Base-by-base conservation (phyloP, 1,284 basidiomycete genomes). In the Psilocybe mexicana region DNA sequence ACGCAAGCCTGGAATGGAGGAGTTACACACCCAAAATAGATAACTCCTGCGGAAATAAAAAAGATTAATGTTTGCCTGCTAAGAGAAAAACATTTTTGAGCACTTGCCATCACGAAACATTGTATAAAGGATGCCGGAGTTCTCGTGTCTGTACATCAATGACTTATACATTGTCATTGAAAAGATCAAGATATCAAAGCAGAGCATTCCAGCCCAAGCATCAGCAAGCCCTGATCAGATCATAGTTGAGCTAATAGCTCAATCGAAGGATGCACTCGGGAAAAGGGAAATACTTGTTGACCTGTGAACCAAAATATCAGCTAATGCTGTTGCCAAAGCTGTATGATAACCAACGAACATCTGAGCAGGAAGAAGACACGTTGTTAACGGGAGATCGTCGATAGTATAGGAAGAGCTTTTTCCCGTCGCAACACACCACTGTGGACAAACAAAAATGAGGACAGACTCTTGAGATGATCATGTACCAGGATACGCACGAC, bases 101-200 rank as follows among this genome's bases (percentile, higher is more conserved):
- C 30, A 33, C 58, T 25, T 60, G 70, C 71, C 71, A 54, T 72
- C 71, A 10, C 69, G 68, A 35, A 71, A 59, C 25, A 72, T 55
- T n/a, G 69, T 54, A 51, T 60, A 40, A 24, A 70, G 54, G n/a
- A 72, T 54, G 12, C 60, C 61, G 3, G 52, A 58, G 35, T 61
- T 61, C 2, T 55, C 54, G 6, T 56, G 56, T 36, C 49, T 58
- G 28, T 57, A 55, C 14, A 44, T 56, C 40, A 67, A 43, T 10
- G 70, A 68, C 42, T 67, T 65, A 45, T 64, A 69, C 14, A 71
- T 25, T 5, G 70, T 72, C 67, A 72, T 67, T 35, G 47, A 43
- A 43, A 71, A 70, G 14, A 72, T 71, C 14, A 72, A 26, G 25
- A 68, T 49, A 44, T 72, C 71, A 44, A 72, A 71, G 18, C 60